Percentiles rank a stretch among this genome's conserved stretches.
Evolutionary conservation across 176 grass and related monocot genomes (phyloP).

Genomic region (Alopecurus myosuroides): DNA sequence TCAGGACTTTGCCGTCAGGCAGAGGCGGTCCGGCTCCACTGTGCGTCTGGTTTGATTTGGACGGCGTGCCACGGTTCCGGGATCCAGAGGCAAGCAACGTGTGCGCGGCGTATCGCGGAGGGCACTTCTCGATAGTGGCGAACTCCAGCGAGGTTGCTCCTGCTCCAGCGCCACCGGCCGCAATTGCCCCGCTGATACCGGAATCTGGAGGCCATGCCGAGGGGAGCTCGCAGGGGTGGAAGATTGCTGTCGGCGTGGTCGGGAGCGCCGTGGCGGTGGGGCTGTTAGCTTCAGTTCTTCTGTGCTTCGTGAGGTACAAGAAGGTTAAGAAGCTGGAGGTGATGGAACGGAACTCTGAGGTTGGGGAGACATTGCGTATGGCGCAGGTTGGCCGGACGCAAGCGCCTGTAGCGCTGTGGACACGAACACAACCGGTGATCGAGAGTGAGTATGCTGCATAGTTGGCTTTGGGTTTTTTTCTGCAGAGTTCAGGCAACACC

Average conservation of each 20-base stretch:
- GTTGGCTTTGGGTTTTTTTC: background rate
- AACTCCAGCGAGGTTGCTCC: conserved; percentile 58
- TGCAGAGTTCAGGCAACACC: background rate
- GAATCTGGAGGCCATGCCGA: background rate
- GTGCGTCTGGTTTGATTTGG: conserved; percentile 63
- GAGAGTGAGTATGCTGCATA: conserved; percentile 70
- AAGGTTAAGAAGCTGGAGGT: conserved; percentile 41
- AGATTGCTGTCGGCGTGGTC: conserved; percentile 45
- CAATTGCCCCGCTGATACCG: conserved; percentile 8
- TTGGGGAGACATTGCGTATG: conserved; percentile 62
- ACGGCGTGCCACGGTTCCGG: conserved; percentile 50
- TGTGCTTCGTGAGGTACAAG: conserved; percentile 36
- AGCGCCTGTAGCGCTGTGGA: conserved; percentile 55
- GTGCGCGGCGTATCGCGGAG: conserved; percentile 47
- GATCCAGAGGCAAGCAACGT: conserved; percentile 33
- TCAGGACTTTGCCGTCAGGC: conserved; percentile 4
- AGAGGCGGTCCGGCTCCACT: conserved; percentile 17
- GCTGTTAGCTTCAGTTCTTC: conserved; percentile 42
- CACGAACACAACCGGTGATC: conserved; percentile 67
- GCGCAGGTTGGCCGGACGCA: conserved; percentile 62
- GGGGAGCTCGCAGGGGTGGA: conserved; percentile 59
- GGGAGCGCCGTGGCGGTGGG: conserved; percentile 39
- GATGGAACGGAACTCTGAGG: conserved; percentile 65
- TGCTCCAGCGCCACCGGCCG: conserved; percentile 20
- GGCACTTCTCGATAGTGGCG: conserved; percentile 77